These are phyloP conservation scores for Silybum marianum DNA, from an alignment of 129 eudicot genomes.

Conservation along the genomic window DNA sequence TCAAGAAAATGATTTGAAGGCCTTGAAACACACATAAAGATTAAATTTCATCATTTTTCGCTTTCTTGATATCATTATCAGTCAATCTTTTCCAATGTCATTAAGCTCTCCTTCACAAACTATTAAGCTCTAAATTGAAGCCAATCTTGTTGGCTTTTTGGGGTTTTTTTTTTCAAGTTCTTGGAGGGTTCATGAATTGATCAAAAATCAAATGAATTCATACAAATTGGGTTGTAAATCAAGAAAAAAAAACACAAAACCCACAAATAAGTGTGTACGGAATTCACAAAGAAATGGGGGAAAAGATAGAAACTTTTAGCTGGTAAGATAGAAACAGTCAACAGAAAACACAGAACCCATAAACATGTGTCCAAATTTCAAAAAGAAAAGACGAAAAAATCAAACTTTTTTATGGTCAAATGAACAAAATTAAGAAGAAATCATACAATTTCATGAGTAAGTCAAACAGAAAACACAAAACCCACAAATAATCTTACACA, in stretches of 20 bases:
- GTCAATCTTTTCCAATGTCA: not conserved
- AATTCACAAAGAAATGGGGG: not conserved
- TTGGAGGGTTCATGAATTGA: not conserved
- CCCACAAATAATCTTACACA: not conserved
- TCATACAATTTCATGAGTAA: not conserved
- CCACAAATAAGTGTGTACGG: not conserved
- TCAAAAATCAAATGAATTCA: not conserved
- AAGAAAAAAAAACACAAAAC: not conserved
- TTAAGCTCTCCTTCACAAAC: not conserved
- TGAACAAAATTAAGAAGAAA: slow-evolving; percentile 8
- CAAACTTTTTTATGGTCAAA: slow-evolving; percentile 7
- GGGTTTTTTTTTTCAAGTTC: not conserved
- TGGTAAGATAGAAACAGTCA: too few relatives aligned
- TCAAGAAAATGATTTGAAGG: not conserved
- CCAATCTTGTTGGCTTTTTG: not conserved
- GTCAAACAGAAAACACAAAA: slow-evolving; percentile 12
- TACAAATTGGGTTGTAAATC: slow-evolving; percentile 14
- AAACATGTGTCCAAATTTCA: not conserved
- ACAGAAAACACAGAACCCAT: slow-evolving; percentile 11
- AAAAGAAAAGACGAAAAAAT: slow-evolving; percentile 2
- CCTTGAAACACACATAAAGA: not conserved
- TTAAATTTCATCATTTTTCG: not conserved
- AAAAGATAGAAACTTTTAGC: not conserved
- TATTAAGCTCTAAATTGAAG: not conserved
- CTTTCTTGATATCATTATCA: not conserved